Evolutionary conservation across 768 basidiomycete genomes (phyloP).

Genomic region (Tricholoma hemisulphureum): DNA sequence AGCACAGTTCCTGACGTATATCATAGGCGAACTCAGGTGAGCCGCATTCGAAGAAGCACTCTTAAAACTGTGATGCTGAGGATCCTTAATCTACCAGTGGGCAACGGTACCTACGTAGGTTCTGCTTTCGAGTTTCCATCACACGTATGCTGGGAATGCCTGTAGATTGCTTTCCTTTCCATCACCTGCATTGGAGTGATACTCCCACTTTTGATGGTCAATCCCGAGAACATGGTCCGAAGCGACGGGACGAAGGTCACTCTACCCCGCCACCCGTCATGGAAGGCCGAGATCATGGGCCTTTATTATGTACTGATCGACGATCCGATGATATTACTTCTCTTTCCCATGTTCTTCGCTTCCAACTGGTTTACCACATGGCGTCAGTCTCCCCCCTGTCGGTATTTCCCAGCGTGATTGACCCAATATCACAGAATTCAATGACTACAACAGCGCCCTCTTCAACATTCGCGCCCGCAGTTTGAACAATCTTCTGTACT

Average conservation of each 20-base stretch:
- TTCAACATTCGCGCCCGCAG: slow-evolving; percentile 80
- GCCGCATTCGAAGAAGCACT: slow-evolving; percentile 7
- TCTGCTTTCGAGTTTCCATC: background rate
- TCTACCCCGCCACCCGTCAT: slow-evolving; percentile 65
- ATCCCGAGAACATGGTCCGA: slow-evolving; percentile 71
- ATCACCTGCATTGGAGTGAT: slow-evolving; percentile 67
- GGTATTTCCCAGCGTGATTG: background rate
- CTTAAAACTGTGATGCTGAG: background rate
- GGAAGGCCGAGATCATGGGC: slow-evolving; percentile 74
- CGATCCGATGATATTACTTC: slow-evolving; percentile 68
- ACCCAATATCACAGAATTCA: slow-evolving; percentile 53
- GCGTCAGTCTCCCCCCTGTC: slow-evolving; percentile 47
- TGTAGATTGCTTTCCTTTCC: slow-evolving; percentile 74
- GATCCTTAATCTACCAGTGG: slow-evolving; percentile 38
- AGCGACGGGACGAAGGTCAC: slow-evolving; percentile 71
- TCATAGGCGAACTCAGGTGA: slow-evolving; percentile 38
- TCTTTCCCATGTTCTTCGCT: slow-evolving; percentile 86
- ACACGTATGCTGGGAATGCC: background rate
- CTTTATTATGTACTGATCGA: slow-evolving; percentile 65
- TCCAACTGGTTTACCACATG: slow-evolving; percentile 87
- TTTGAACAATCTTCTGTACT: slow-evolving; percentile 78
- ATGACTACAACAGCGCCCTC: slow-evolving; percentile 72
- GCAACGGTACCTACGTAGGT: slow-evolving; percentile 75
- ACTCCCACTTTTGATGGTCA: slow-evolving; percentile 68
- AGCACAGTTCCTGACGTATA: slow-evolving; percentile 15